Conservation (phyloP, 176 grass and related monocot species). For the Luzula sylvatica region DNA sequence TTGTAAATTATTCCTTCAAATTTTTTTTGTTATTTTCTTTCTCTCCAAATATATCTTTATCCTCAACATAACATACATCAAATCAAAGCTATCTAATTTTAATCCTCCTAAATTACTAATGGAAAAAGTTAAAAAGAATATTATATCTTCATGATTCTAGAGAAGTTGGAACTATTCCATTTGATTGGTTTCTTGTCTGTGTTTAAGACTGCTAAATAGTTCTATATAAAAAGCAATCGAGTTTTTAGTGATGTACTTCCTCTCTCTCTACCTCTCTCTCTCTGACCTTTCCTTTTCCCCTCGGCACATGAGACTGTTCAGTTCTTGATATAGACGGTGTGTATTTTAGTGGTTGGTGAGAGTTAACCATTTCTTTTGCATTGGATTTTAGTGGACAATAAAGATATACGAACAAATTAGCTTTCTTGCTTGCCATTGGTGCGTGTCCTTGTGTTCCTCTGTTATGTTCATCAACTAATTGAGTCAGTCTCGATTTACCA, state of each 20-base stretch:
- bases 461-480: conserved; percentile 20
- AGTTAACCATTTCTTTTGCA: conserved; percentile 30
- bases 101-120: no score
- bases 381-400: conserved; percentile 30
- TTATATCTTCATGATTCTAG: no score
- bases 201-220: background rate
- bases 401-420: conserved; percentile 17
- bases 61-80: background rate
- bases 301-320: conserved; percentile 31
- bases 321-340: conserved; percentile 30
- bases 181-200: no score
- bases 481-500: conserved; percentile 25
- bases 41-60: no score
- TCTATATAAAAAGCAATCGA: conserved; percentile 14
- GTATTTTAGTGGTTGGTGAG: conserved; percentile 14
- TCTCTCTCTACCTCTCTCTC: background rate
- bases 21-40: no score
- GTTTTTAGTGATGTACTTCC: conserved; percentile 1
- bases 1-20: no score
- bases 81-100: background rate
- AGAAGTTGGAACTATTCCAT: background rate
- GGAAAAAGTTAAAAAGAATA: no score
- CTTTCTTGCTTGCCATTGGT: conserved; percentile 13
- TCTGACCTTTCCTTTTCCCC: conserved; percentile 14
- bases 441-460: conserved; percentile 17